phyloP scores from a whole-genome alignment of 2,329 filamentous ascomycete genomes.

The Fusarium scirpi region DNA sequence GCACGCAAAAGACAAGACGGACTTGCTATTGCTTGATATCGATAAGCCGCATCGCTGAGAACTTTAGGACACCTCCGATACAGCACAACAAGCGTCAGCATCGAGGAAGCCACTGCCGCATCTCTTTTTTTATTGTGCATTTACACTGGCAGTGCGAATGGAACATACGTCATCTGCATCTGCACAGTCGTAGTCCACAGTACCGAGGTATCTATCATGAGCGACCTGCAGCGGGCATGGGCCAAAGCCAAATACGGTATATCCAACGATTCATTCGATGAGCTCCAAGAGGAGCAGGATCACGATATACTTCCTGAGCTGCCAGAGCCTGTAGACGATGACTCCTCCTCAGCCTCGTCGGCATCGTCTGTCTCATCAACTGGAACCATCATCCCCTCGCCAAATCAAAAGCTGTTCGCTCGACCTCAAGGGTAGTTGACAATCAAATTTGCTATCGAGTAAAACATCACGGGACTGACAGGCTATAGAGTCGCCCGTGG shows the following conservation, averaged over 20 bases:
- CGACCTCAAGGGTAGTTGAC: constrained; percentile 71
- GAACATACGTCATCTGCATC: constrained; percentile 32
- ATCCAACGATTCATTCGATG: constrained; percentile 62
- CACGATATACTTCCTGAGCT: constrained; percentile 60
- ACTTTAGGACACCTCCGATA: background rate
- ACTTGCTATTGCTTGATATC: constrained; percentile 12
- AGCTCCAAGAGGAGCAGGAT: constrained; percentile 66
- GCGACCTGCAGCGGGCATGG: constrained; percentile 82
- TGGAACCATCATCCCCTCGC: constrained; percentile 87
- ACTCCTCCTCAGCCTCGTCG: constrained; percentile 79
- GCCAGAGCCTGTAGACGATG: constrained; percentile 64
- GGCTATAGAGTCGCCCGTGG: constrained; percentile 60
- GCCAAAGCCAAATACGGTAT: constrained; percentile 79
- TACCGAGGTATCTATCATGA: constrained; percentile 67
- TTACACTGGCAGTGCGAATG: constrained; percentile 29
- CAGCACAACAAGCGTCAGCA: constrained; percentile 17
- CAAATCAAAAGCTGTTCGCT: constrained; percentile 78
- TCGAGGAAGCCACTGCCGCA: constrained; percentile 2
- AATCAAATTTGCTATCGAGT: constrained; percentile 12
- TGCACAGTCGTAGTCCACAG: background rate
- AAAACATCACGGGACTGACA: constrained; percentile 43
- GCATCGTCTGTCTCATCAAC: constrained; percentile 90
- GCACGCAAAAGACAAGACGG: constrained; percentile 19
- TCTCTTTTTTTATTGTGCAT: constrained; percentile 1
- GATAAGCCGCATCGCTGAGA: constrained; percentile 14